Base-by-base conservation (phyloP, 2,329 filamentous ascomycete genomes). In the Botryotinia globosa region DNA sequence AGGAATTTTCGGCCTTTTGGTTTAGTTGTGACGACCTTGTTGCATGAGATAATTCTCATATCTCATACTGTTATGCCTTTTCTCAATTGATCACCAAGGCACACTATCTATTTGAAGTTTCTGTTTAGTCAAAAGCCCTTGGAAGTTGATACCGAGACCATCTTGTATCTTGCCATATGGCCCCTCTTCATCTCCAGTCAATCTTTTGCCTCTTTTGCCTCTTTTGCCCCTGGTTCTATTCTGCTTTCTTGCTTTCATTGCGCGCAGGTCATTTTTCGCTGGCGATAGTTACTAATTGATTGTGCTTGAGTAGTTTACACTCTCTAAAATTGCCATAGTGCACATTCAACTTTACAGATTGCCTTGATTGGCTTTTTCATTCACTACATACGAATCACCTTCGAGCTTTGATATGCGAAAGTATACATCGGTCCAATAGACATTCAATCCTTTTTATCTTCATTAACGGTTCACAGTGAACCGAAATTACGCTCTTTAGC, bases 401-500 rank as follows among this genome's bases (percentile, higher is more conserved):
- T 67, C 66, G 39, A 37, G 64, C 63, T 54, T 69, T 73, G 69
- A 73, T 62, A 76, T 79, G 77, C 77, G 73, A 78, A 56, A 69
- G 71, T 42, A 70, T 69, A 71, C 73, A 73, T 69, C 64, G 45
- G 62, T 45, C 67, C 69, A 69, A 77, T 75, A 78, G 73, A 75
- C 72, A 69, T 68, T 72, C 75, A 68, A 76, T 74, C 77, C 72
- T 56, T 73, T 56, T 73, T 76, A 73, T 74, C 54, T 56, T 73
- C 74, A 69, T 72, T 65, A 65, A 74, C 75, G 76, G 76, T 70
- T 80, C 78, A 77, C 75, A 79, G 78, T 72, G 78, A 79, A 56
- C 74, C 77, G 74, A 74, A 71, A 75, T 71, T 73, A 79, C 77
- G 72, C 74, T 79, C 78, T 77, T 79, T 79, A 72, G 72, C 69